Conservation (phyloP, 2,329 filamentous ascomycete genomes). For the Emmonsia crescens region DNA sequence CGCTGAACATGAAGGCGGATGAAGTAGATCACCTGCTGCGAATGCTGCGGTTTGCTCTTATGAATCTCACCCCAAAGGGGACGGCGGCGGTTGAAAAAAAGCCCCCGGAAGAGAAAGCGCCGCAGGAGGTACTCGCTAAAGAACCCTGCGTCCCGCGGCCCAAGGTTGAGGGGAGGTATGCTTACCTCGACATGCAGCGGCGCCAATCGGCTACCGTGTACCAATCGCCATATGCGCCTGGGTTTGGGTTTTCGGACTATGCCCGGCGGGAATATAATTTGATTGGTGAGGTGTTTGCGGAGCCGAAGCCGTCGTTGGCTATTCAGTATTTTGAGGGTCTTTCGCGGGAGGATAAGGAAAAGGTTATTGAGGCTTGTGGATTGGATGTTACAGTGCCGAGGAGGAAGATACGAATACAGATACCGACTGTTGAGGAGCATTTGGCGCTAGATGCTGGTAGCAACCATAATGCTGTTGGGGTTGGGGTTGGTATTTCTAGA, state of each 20-base stretch:
- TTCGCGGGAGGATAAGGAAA: conserved; percentile 31
- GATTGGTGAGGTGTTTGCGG: conserved; percentile 23
- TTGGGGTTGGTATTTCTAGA: neutral
- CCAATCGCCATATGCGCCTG: conserved; percentile 34
- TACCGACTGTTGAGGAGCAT: conserved; percentile 12
- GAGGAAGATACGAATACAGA: neutral
- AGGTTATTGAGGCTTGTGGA: conserved; percentile 33
- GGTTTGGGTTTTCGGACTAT: conserved; percentile 33
- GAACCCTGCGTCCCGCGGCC: conserved; percentile 19
- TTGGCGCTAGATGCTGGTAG: conserved; percentile 10
- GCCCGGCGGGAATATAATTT: conserved; percentile 30
- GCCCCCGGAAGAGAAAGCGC: conserved; percentile 23
- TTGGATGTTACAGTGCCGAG: conserved; percentile 27
- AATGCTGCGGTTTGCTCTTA: conserved; percentile 35
- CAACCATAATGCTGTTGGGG: conserved; percentile 3
- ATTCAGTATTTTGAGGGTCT: conserved; percentile 33
- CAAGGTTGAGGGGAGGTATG: conserved; percentile 25
- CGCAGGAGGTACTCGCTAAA: conserved; percentile 22
- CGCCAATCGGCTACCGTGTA: conserved; percentile 30
- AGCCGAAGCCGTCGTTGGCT: conserved; percentile 30
- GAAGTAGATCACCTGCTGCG: conserved; percentile 33
- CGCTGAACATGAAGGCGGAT: conserved; percentile 34
- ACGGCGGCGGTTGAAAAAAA: conserved; percentile 30
- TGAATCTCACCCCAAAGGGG: conserved; percentile 28
- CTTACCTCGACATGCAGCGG: conserved; percentile 31